Base-by-base conservation (phyloP, 2,329 filamentous ascomycete species). In the Leptodontidium sp. region DNA sequence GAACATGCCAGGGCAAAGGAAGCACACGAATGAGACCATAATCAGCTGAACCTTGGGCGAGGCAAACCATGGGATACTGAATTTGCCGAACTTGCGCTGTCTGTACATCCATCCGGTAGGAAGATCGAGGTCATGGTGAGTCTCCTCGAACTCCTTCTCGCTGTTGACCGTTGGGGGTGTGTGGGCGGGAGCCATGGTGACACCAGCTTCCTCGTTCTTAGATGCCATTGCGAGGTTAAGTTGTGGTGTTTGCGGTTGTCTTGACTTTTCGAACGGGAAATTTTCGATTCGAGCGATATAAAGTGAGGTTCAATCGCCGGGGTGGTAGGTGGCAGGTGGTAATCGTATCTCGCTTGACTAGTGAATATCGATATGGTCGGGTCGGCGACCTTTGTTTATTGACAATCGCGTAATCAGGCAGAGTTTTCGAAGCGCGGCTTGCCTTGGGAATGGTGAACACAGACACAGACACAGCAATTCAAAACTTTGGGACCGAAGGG, bases 1-100 rank as follows among this genome's bases (percentile, higher is more conserved):
- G 83, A 87, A 92, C 88, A 92, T 91, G 74, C 90, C 90, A 0
- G 90, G 90, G 77, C 90, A 92, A 70, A 92, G 78, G 83, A 92
- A 91, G 78, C 89, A 91, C 61, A 91, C 89, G 69, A 91, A 83
- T 26, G 89, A 85, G 66, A 94, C 90, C 84, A 94, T 86, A 70
- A 91, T 75, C 45, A 94, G 84, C 81, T 94, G 92, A 59, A 89
- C 80, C 76, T 89, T 87, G 14, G 92, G 92, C 67, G 91, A 93
- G 26, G 92, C 92, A 78, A 91, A 94, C 85, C 89, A 93, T 4
- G 84, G 84, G 8, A 91, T 69, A 72, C 85, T 84, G 68, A 81
- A 80, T 61, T 82, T 81, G 21, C 85, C 84, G 67, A 93, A 68
- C 67, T 82, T 85, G 75, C 88, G 76, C 61, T 84, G 82, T 76